Evolutionary conservation across 2,329 filamentous ascomycete species (phyloP), one percentile per base, ranked within the genome.

Genomic region (Epichloe uncinata): DNA sequence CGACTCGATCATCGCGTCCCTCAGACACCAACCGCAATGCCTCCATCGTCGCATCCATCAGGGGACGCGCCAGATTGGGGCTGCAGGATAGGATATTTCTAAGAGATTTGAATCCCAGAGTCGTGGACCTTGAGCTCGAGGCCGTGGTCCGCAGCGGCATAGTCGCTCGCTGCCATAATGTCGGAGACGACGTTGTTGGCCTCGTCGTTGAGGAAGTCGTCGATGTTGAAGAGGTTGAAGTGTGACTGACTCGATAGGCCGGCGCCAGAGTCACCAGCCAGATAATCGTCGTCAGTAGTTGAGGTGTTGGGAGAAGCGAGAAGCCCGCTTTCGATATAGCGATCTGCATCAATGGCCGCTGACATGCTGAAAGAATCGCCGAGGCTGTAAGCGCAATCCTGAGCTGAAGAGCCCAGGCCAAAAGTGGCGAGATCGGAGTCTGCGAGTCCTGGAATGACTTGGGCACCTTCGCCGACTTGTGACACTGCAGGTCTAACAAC

Each of bases 401-500:
- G 64, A 79, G 73, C 63, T 77, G 75, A 59, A 75, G 73, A 63
- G 63, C 64, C 61, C 71, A 73, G 53, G 64, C 65, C 61, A 68
- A 70, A 57, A 63, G 63, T 63, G 63, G 65, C 53, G 54, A 60
- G 54, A 54, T 61, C 56, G 51, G 63, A 61, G 66, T 69, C 64
- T 61, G 71, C 57, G 67, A 71, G 60, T 62, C 63, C 64, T 57
- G 62, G 64, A 68, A 72, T 60, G 67, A 66, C 66, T 65, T 67
- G 62, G 72, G 68, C 68, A 71, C 73, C 70, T 77, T 78, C 75
- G 73, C 79, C 85, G 86, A 91, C 84, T 81, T 90, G 91, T 84
- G 93, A 97, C 93, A 98, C 93, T 85, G 93, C 93, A 95, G 93
- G 93, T 95, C 93, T 69, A 85, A 97, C 93, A 97, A 96, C 91